A percentile compares a stretch with the other conserved stretches of the same genome.
These are phyloP conservation scores for Neonothopanus nambi DNA, from an alignment of 1,284 basidiomycete species.

Conservation along the genomic window DNA sequence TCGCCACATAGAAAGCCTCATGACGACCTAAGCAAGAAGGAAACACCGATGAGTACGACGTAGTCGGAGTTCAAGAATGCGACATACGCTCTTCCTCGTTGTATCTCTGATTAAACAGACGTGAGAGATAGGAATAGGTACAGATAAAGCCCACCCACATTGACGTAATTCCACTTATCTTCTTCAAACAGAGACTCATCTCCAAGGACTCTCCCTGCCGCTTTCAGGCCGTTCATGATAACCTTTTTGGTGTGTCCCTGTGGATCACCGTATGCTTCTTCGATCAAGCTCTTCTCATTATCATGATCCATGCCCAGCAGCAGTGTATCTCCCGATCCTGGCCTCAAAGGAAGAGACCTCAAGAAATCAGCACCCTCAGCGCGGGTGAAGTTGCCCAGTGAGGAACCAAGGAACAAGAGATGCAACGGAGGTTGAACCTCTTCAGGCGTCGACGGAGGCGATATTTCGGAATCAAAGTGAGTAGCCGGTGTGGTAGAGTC, in stretches of 20 bases:
- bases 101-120: constrained; percentile 54
- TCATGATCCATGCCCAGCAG: constrained; percentile 86
- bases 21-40: constrained; percentile 64
- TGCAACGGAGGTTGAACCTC: constrained; percentile 57
- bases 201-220: constrained; percentile 62
- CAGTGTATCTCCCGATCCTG: constrained; percentile 70
- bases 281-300: constrained; percentile 67
- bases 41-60: constrained; percentile 7
- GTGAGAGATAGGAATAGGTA: not conserved
- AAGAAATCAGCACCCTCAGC: constrained; percentile 77
- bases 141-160: constrained; percentile 23
- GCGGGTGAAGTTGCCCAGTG: constrained; percentile 90
- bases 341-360: constrained; percentile 73
- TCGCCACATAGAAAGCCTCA: constrained; percentile 84
- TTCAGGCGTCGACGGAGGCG: constrained; percentile 41
- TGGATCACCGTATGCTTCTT: constrained; percentile 83
- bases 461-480: constrained; percentile 26
- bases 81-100: constrained; percentile 68
- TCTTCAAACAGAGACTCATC: constrained; percentile 62
- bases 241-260: constrained; percentile 80
- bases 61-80: not conserved
- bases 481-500: constrained; percentile 28
- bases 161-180: constrained; percentile 82
- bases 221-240: constrained; percentile 87
- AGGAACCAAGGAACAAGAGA: constrained; percentile 92